These are phyloP conservation scores for Phytopythium chamaehyphon DNA, from an alignment of 352 stramenopile species.

Conservation along the genomic window DNA sequence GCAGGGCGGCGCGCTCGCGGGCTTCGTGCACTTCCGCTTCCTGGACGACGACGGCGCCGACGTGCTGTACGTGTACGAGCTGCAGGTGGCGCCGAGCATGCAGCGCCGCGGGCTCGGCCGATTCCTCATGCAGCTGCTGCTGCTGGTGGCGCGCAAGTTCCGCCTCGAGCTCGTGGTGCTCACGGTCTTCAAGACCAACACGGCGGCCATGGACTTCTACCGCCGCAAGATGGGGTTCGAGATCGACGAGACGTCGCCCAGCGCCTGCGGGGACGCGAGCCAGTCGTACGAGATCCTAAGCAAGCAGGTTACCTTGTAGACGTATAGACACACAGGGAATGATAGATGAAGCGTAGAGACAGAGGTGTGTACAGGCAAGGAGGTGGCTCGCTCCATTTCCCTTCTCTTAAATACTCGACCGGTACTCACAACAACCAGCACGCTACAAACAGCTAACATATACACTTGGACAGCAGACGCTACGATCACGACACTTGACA, in stretches of 20 bases:
- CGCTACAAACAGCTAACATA: neutral
- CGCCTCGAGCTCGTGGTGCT: conserved; percentile 90
- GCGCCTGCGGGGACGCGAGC: conserved; percentile 55
- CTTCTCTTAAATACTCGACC: conserved; percentile 9
- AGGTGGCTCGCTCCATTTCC: neutral
- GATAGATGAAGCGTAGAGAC: neutral
- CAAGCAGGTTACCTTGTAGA: conserved; percentile 35
- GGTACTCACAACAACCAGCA: conserved; percentile 1
- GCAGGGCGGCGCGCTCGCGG: conserved; percentile 28
- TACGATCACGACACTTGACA: conserved; percentile 3
- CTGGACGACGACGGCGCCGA: conserved; percentile 88
- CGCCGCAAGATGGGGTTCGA: conserved; percentile 75
- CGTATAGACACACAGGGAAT: neutral
- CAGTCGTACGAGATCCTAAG: conserved; percentile 86
- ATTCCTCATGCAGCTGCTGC: conserved; percentile 89
- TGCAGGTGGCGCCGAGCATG: conserved; percentile 72
- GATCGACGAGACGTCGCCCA: conserved; percentile 91
- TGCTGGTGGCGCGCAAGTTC: conserved; percentile 73
- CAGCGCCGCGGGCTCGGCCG: conserved; percentile 85
- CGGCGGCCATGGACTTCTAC: conserved; percentile 89
- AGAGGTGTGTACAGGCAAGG: neutral
- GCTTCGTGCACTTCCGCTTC: conserved; percentile 93
- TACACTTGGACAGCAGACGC: neutral
- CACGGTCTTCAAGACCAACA: conserved; percentile 93
- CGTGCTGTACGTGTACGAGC: conserved; percentile 93